Evolutionary conservation across 2,329 filamentous ascomycete genomes (phyloP).

Genomic region (Mariannaea elegans): DNA sequence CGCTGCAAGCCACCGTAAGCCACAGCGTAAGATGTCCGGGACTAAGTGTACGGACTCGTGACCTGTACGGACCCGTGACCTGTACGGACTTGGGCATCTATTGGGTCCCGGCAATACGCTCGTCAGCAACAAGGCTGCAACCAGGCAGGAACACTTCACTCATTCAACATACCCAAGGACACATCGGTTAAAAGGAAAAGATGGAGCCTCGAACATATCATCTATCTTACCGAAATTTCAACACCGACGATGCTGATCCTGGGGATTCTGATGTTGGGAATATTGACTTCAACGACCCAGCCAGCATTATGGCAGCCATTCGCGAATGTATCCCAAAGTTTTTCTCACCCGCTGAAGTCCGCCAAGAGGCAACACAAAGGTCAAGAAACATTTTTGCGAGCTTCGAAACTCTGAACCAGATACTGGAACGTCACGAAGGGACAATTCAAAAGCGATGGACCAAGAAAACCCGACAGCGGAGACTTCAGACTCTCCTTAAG

Average conservation of each 20-base stretch:
- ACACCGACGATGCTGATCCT: background rate
- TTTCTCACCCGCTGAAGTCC: constrained; percentile 16
- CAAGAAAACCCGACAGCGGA: constrained; percentile 60
- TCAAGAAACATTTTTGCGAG: constrained; percentile 44
- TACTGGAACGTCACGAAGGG: constrained; percentile 60
- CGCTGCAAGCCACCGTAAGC: too few relatives aligned
- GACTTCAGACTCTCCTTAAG: constrained; percentile 54
- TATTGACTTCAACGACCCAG: constrained; percentile 14
- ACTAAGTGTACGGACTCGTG: too few relatives aligned
- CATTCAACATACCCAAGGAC: too few relatives aligned
- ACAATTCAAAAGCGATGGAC: constrained; percentile 62
- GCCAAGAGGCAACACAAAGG: constrained; percentile 18
- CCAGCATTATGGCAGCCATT: background rate
- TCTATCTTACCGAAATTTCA: background rate
- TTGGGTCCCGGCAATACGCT: too few relatives aligned
- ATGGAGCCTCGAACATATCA: background rate
- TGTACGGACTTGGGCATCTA: too few relatives aligned
- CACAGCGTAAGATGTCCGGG: too few relatives aligned
- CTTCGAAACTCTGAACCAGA: constrained; percentile 49
- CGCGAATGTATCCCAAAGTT: background rate
- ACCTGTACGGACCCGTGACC: too few relatives aligned
- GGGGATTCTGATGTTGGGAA: background rate
- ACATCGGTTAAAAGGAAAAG: background rate
- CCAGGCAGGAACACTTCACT: too few relatives aligned
- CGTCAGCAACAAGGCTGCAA: too few relatives aligned